Conservation (phyloP, 73 alveolate genomes). For the Paramecium bursaria region DNA sequence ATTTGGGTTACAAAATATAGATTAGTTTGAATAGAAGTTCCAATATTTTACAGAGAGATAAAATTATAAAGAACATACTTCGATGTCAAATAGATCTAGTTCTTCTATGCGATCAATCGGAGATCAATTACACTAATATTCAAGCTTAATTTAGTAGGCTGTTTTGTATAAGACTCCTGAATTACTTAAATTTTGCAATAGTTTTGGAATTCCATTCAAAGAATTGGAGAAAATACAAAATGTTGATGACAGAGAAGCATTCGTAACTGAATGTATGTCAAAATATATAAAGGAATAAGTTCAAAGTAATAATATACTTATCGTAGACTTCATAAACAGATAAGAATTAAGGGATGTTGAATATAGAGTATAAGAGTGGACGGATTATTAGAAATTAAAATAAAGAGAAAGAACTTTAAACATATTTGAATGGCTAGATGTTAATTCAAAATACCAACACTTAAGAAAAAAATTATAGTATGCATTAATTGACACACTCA, state of each 20-base stretch:
- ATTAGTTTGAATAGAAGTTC: too few species aligned
- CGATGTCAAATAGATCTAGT: too few species aligned
- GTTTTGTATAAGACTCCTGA: conserved; percentile 7
- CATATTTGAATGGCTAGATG: conserved; percentile 52
- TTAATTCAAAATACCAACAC: conserved; percentile 40
- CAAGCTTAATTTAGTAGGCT: conserved; percentile 15
- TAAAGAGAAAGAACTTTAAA: background rate
- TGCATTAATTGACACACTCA: conserved; percentile 39
- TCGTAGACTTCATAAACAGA: conserved; percentile 9
- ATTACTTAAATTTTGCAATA: conserved; percentile 15
- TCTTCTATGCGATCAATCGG: too few species aligned
- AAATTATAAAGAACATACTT: too few species aligned
- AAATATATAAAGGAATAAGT: conserved; percentile 24
- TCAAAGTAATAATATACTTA: background rate
- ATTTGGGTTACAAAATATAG: too few species aligned
- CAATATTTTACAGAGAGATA: too few species aligned
- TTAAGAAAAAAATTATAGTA: conserved; percentile 29
- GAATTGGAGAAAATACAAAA: background rate
- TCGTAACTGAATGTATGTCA: conserved; percentile 15
- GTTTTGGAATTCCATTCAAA: conserved; percentile 30
- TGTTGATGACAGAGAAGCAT: conserved; percentile 14
- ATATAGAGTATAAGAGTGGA: conserved; percentile 47
- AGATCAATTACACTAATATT: too few species aligned
- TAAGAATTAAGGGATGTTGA: background rate
- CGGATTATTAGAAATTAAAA: conserved; percentile 18